Evolutionary conservation across 495 filamentous ascomycete genomes (phyloP).

Genomic region (Hypoxylon cercidicola): DNA sequence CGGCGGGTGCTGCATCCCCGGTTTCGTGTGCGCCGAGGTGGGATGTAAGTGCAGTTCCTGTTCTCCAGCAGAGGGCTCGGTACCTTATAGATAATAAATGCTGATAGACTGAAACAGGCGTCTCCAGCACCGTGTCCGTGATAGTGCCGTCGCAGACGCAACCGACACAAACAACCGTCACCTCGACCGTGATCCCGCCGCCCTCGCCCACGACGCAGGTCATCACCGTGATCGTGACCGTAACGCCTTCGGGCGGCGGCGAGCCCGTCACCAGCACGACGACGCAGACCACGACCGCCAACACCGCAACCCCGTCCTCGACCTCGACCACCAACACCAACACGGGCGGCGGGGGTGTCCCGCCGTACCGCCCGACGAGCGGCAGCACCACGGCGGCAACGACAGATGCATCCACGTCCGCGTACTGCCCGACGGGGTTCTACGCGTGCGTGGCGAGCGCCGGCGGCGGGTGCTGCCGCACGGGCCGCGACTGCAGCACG

Average conservation of each 20-base stretch:
- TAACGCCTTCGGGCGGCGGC: constrained; percentile 44
- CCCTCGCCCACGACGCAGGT: constrained; percentile 44
- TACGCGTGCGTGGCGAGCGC: constrained; percentile 63
- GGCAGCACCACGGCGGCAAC: constrained; percentile 31
- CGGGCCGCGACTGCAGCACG: constrained; percentile 79
- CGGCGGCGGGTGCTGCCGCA: constrained; percentile 72
- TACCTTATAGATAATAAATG: neutral
- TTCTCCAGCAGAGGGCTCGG: neutral
- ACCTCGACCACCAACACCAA: too few species aligned
- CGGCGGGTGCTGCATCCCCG: constrained; percentile 88
- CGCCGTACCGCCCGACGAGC: constrained; percentile 41
- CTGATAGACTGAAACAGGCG: constrained; percentile 40
- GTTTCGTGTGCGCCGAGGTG: constrained; percentile 78
- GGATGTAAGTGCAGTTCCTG: constrained; percentile 73
- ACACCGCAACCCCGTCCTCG: constrained; percentile 44
- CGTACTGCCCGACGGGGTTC: constrained; percentile 67
- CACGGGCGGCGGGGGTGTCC: constrained; percentile 47
- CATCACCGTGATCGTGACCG: constrained; percentile 50
- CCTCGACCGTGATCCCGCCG: constrained; percentile 40
- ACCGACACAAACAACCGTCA: too few species aligned
- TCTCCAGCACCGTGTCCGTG: constrained; percentile 53
- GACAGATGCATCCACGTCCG: constrained; percentile 41
- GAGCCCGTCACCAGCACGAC: constrained; percentile 40
- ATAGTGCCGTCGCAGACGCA: constrained; percentile 58
- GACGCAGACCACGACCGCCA: constrained; percentile 48